A percentile compares a stretch with the other conserved stretches of the same genome.
Evolutionary conservation across 1,139 yeast species (phyloP).

Genomic region (Blastobotrys illinoisensis): DNA sequence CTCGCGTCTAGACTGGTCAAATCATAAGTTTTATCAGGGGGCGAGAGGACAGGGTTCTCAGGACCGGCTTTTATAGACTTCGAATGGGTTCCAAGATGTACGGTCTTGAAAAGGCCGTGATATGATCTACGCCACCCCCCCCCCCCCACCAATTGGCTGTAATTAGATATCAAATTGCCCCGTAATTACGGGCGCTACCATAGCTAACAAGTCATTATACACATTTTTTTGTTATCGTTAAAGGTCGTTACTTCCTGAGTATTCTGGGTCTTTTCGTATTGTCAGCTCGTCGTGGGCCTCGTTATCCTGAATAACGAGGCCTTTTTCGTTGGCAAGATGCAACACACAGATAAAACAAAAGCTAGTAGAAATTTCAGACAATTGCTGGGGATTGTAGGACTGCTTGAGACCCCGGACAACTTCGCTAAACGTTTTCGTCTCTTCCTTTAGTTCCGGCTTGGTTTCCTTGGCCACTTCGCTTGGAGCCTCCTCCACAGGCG

Average conservation of each 20-base stretch:
- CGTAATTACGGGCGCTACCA: too few species aligned
- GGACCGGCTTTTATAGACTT: background rate
- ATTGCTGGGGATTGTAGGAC: conserved; percentile 33
- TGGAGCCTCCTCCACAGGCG: background rate
- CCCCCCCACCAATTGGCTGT: background rate
- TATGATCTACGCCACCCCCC: background rate
- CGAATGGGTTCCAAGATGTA: background rate
- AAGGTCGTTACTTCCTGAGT: conserved; percentile 5
- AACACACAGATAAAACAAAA: conserved; percentile 79
- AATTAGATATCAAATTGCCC: background rate
- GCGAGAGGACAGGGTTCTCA: background rate
- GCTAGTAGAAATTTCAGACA: conserved; percentile 71
- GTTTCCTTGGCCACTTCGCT: conserved; percentile 1
- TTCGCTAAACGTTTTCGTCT: conserved; percentile 40
- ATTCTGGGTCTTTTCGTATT: conserved; percentile 33
- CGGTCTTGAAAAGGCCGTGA: background rate
- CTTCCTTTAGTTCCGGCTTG: conserved; percentile 5
- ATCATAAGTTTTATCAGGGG: background rate
- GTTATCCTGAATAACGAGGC: conserved; percentile 55
- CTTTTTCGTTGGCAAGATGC: conserved; percentile 88
- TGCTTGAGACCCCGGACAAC: conserved; percentile 37
- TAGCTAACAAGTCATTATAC: background rate
- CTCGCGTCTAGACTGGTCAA: background rate
- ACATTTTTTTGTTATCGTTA: background rate
- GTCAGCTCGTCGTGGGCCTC: conserved; percentile 53